Evolutionary conservation across 2,329 filamentous ascomycete species (phyloP).

Genomic region (Sordariomycetes sp.): DNA sequence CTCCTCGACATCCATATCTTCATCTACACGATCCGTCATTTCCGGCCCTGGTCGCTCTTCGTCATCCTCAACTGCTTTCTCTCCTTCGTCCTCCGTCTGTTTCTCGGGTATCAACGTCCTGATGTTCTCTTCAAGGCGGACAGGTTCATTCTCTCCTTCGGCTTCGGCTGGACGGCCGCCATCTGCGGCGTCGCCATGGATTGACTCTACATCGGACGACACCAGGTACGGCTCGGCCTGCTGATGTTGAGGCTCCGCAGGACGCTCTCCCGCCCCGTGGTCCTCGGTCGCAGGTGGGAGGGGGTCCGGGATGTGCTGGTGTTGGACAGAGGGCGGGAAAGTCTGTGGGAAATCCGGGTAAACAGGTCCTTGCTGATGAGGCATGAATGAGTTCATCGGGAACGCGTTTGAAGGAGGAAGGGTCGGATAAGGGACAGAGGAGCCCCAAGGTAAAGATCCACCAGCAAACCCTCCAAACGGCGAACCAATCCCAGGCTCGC

Average conservation of each 20-base stretch:
- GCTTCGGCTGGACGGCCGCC: not conserved
- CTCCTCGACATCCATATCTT: not conserved
- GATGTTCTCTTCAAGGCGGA: not conserved
- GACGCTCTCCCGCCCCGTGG: not conserved
- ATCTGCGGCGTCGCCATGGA: not conserved
- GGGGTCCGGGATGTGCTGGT: not conserved
- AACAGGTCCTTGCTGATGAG: not conserved
- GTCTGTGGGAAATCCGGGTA: conserved; percentile 1
- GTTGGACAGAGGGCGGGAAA: not conserved
- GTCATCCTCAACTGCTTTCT: conserved; percentile 8
- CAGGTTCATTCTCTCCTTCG: not conserved
- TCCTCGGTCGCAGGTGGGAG: not conserved
- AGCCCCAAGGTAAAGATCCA: not conserved
- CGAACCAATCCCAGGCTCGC: not conserved
- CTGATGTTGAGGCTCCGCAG: not conserved
- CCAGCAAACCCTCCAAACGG: not conserved
- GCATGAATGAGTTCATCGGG: not conserved
- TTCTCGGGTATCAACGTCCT: not conserved
- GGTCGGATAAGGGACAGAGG: not conserved
- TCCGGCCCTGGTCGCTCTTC: conserved; percentile 5
- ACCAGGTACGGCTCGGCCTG: not conserved
- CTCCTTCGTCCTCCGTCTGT: not conserved
- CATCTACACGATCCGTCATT: conserved; percentile 1
- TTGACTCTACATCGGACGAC: not conserved
- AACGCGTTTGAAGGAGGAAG: not conserved